Evolutionary conservation across 306 rosid species (phyloP), one percentile per base, ranked within the genome.

Genomic region (Senna siamea): DNA sequence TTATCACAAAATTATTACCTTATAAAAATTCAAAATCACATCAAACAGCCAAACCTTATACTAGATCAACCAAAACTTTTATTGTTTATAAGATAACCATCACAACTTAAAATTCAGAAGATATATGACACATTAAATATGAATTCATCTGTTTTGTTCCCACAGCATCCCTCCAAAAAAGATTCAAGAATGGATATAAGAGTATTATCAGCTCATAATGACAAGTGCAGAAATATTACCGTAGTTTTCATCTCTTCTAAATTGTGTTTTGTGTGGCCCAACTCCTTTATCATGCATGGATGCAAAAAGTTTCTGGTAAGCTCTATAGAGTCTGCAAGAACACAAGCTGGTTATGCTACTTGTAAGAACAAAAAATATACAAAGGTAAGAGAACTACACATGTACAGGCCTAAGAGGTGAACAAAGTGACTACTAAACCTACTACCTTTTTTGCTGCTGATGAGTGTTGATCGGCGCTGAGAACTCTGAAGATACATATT

Each of bases 221-320:
- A 15, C 65, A 32, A 9, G 26, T 17, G 34, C 35, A 30, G 26
- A 59, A 20, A 46, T 38, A 54, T 77, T 90, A 94, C 99, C 99
- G 6, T 88, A 89, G 82, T 89, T 85, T 77, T 94, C 97, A 84
- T 94, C 99, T 87, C 99, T 89, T 86, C 97, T 84, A 76, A 89
- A 92, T 74, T 92, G 99, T 69, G 99, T 94, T 83, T 88, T 92
- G 90, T 92, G 95, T 3, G 95, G 96, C 14, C 97, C 92, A 28
- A 84, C 85, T 84, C 92, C 99, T 87, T 76, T 76, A 34, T 87
- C 96, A 64, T 94, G 99, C 99, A 94, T 94, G 66, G 97, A 94
- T 73, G 87, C 85, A 80, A 85, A 89, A 76, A 94, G 82, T 73
- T 85, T 94, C 87, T 92, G 89, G 87, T 94, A 94, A 47, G 99